Base-by-base conservation (phyloP, 805 yeast genomes). In the Hanseniaspora osmophila region DNA sequence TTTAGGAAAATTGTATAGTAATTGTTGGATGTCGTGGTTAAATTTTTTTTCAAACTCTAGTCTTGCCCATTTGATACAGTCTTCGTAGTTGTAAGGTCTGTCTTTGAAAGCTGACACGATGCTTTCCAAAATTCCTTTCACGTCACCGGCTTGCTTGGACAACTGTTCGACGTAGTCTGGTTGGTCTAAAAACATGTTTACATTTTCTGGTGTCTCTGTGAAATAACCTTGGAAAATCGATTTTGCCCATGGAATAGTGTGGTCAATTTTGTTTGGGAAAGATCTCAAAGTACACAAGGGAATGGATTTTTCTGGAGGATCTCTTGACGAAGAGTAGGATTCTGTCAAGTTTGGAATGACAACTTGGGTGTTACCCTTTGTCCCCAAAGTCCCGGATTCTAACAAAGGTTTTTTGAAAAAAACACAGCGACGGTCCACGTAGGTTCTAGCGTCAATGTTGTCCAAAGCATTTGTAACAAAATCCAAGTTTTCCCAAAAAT, bases 181-280 rank as follows among this genome's bases (percentile, higher is more conserved):
- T 65, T 92, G 96, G 32, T 88, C 71, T 60, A 92, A 68, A 65
- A 87, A 92, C 59, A 85, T 65, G 63, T 92, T 92, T 46, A 88
- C 97, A 56, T 86, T 86, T 63, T 85, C 95, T 16, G 95, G 88
- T n/a, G 86, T 73, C 49, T 90, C 96, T 33, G 78, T 70, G 63
- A 92, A 92, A 58, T 78, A 86, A 17, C 92, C 95, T 70, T 84
- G 92, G 73, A 92, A 92, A 59, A 86, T 71, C 16, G 87, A 79
- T 67, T 94, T 94, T 13, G 97, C 95, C 99, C 99, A 92, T 6
- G 98, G 97, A 66, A 92, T 92, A 1, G 99, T 92, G 61, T 92
- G 99, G 62, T 92, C 99, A 56, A 92, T 92, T 66, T 90, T 90
- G 65, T 87, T 84, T 47, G 99, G 99, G 80, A 92, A 92, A 3